Conservation (phyloP, 2,329 filamentous ascomycete genomes). For the Leptographium wingfieldii region DNA sequence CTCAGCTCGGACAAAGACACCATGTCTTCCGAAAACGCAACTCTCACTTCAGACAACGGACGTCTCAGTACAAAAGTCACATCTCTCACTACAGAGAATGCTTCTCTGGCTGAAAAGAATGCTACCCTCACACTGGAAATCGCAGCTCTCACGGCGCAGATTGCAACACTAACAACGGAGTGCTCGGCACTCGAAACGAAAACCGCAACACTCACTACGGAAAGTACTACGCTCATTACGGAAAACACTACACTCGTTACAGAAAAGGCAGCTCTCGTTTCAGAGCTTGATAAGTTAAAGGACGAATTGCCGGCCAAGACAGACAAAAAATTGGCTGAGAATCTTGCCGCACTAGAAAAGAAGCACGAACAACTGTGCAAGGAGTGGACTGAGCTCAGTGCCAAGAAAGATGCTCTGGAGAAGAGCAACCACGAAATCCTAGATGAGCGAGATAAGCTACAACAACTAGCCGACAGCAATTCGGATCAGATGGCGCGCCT, state of each 20-base stretch:
- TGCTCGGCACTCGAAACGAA: not conserved
- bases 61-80: not conserved
- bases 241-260: not conserved
- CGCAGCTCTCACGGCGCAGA: not conserved
- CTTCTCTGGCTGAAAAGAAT: not conserved
- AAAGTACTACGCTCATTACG: not conserved
- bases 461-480: not conserved
- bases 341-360: not conserved
- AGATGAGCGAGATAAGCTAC: not conserved
- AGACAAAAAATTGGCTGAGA: not conserved
- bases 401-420: not conserved
- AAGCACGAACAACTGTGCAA: not conserved
- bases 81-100: not conserved
- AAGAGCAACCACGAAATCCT: not conserved
- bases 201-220: not conserved
- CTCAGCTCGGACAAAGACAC: not conserved
- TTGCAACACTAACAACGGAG: not conserved
- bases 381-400: not conserved
- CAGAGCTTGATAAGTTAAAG: conserved; percentile 3
- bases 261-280: not conserved
- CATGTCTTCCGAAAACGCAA: not conserved
- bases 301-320: not conserved
- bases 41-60: not conserved
- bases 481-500: not conserved
- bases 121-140: not conserved